Percentiles rank a stretch among this genome's conserved stretches.
These are phyloP conservation scores for Diutina ranongensis DNA, from an alignment of 1,139 yeast species.

Conservation along the genomic window DNA sequence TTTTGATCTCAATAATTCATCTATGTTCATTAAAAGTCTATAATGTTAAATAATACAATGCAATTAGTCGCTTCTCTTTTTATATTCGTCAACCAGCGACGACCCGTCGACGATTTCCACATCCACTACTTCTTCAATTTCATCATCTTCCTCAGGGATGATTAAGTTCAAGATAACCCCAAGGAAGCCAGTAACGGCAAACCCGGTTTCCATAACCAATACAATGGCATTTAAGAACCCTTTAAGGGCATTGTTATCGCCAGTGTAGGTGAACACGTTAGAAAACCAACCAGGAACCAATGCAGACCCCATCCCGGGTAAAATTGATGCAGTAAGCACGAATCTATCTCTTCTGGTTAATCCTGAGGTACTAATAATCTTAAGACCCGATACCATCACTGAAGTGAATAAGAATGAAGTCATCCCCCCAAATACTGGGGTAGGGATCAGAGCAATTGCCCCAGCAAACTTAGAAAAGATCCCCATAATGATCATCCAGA, in stretches of 20 bases:
- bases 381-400: slow-evolving; percentile 1
- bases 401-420: slow-evolving; percentile 2
- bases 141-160: slow-evolving; percentile 66
- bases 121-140: slow-evolving; percentile 32
- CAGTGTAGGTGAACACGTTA: slow-evolving; percentile 63
- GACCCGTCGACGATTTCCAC: slow-evolving; percentile 3
- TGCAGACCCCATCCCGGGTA: slow-evolving; percentile 73
- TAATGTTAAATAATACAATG: neutral
- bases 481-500: slow-evolving; percentile 5
- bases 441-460: slow-evolving; percentile 1
- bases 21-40: neutral
- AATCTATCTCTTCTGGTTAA: slow-evolving; percentile 1
- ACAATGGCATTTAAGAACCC: slow-evolving; percentile 76
- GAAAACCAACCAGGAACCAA: slow-evolving; percentile 68
- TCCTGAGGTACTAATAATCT: slow-evolving; percentile 2
- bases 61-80: neutral
- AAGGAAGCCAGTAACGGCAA: slow-evolving; percentile 70
- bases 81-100: slow-evolving; percentile 6
- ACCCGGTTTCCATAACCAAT: slow-evolving; percentile 80
- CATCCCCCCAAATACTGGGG: slow-evolving; percentile 4
- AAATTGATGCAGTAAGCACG: slow-evolving; percentile 46
- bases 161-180: slow-evolving; percentile 63
- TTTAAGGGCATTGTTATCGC: slow-evolving; percentile 45
- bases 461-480: slow-evolving; percentile 5
- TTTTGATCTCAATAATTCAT: too few species aligned